Base-by-base conservation (phyloP, 2,329 filamentous ascomycete species). In the Penicillium palitans region DNA sequence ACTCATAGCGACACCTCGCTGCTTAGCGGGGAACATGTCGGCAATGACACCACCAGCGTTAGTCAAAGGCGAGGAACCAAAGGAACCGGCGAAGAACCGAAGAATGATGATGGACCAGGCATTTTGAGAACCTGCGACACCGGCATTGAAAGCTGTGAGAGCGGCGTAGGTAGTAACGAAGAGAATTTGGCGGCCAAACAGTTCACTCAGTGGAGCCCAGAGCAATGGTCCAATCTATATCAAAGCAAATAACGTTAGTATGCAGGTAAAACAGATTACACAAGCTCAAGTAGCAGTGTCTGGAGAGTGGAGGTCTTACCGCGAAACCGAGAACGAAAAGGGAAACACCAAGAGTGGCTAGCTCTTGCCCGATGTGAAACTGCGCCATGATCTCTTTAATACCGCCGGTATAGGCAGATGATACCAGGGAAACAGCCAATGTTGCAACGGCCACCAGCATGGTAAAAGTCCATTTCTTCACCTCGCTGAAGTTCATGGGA, bases 381-480 rank as follows among this genome's bases (percentile, higher is more conserved):
- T 85, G 77, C 1, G 60, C 44, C 15, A 86, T 78, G 53, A 90
- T 79, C 49, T 70, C 60, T n/a, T 29, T 27, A 19, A 71, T 57
- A 54, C 67, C 68, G 6, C 68, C 70, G 8, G 67, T 62, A 29
- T 70, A 71, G 12, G 88, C 88, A 1, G 86, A 88, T 19, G 87
- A 89, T 54, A 85, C 84, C 66, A 92, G 88, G 3, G 89, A 80
- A 31, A 91, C 87, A 29, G 77, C 87, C 44, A 92, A 80, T 1
- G 87, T 89, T 15, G 88, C 84, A 29, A 88, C 66, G 13, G 88
- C 87, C 57, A 88, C 84, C 41, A 88, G 71, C 52, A 83, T 68
- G 2, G 87, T 88, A 62, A 88, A 84, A 31, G 72, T 70, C 88
- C 89, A 91, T 76, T 90, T 90, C 73, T 82, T 83, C 29, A 68